Base-by-base conservation (phyloP, 768 basidiomycete species). In the Macrolepiota albuminosa region DNA sequence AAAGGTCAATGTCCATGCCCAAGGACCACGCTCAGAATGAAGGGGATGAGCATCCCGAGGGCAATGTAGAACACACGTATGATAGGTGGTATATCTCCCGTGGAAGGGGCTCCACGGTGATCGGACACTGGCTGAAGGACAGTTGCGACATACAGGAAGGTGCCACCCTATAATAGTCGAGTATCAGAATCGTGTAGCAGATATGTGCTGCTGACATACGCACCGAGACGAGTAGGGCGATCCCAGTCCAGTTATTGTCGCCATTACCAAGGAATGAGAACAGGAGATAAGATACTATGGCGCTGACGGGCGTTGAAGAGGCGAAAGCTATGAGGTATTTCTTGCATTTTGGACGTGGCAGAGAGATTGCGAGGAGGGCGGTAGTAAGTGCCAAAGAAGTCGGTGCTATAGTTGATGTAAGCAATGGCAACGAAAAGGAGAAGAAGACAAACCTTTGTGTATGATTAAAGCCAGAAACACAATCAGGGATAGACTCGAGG, bases 61-160 rank as follows among this genome's bases (percentile, higher is more conserved):
- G 86, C 68, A 49, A 92, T 79, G 48, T 91, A 71, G 21, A 73
- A 62, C 13, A 85, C 76, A 36, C 89, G 80, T 31, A 72, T 61
- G 37, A 68, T 68, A 52, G 80, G 78, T 13, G 75, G 71, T 46
- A 86, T 71, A 46, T 80, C 81, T 26, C 76, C 75, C 9, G 76
- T 62, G 64, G 74, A 42, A 68, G 72, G 33, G 56, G 71, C 59
- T 10, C 59, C 63, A 31, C 71, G 69, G 55, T 79, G 78, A 18
- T 81, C 76, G 36, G 88, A 86, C 36, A 88, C 81, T 2, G 89
- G 84, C 67, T 93, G 91, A n/a, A 94, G 77, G 43, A 93, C 88
- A 1, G 94, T 94, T 1, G 95, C 93, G 9, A 98, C 95, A 68
- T 96, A 97, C 42, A 98, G 78, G 74, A 97, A 97, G 3, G 93